Percentiles rank a stretch among this genome's conserved stretches.
Conservation (phyloP, 164 flowering plant genomes). For the Cinnamomum chago region DNA sequence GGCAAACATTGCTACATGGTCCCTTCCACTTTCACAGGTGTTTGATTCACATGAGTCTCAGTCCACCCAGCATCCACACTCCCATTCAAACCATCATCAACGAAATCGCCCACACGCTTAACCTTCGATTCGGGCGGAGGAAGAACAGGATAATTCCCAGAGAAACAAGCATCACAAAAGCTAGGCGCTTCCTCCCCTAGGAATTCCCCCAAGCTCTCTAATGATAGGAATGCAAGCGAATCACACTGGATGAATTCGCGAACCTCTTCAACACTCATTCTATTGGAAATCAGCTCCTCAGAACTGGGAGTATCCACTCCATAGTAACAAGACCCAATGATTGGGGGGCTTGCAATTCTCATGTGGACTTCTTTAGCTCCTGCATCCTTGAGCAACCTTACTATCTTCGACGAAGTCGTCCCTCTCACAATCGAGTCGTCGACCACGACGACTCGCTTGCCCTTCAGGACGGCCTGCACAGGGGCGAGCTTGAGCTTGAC, state of each 20-base stretch:
- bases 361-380: slow-evolving; percentile 95
- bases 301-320: slow-evolving; percentile 85
- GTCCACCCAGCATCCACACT: slow-evolving; percentile 29
- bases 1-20: not conserved
- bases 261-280: slow-evolving; percentile 70
- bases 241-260: slow-evolving; percentile 67
- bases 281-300: slow-evolving; percentile 75
- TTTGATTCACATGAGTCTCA: slow-evolving; percentile 18
- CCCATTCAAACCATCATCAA: slow-evolving; percentile 59
- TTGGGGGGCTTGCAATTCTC: slow-evolving; percentile 95
- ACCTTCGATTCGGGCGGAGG: slow-evolving; percentile 54
- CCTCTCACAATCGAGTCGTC: slow-evolving; percentile 96
- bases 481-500: slow-evolving; percentile 89
- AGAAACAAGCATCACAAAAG: slow-evolving; percentile 91
- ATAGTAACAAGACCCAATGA: slow-evolving; percentile 82
- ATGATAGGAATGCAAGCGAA: slow-evolving; percentile 70
- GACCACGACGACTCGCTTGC: slow-evolving; percentile 90
- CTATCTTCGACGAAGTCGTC: slow-evolving; percentile 87
- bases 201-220: slow-evolving; percentile 55
- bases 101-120: slow-evolving; percentile 56
- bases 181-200: slow-evolving; percentile 43
- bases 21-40: not conserved
- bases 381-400: slow-evolving; percentile 74
- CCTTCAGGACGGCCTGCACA: slow-evolving; percentile 63
- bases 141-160: slow-evolving; percentile 70